phyloP scores from a whole-genome alignment of 1,284 basidiomycete species.

The Xerocomus alliaceus region DNA sequence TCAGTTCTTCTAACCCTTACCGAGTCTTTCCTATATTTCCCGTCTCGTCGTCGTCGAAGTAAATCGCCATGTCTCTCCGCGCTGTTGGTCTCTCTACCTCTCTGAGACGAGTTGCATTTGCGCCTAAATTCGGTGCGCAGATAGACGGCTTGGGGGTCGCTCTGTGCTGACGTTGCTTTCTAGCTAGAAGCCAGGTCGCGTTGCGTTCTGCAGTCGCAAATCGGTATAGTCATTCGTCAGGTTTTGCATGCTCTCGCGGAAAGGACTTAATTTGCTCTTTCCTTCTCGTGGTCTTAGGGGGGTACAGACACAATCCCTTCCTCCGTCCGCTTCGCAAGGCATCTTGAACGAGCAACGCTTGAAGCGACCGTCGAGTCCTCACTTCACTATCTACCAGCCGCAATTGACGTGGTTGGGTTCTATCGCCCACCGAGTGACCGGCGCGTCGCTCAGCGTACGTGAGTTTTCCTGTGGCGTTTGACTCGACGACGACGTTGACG shows the following conservation, averaged over 20 bases:
- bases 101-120: conserved; percentile 57
- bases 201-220: conserved; percentile 51
- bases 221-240: conserved; percentile 49
- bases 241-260: background rate
- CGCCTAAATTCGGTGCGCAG: conserved; percentile 54
- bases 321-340: conserved; percentile 62
- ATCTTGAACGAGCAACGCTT: conserved; percentile 90
- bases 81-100: conserved; percentile 61
- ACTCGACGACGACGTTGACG: background rate
- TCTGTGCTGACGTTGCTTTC: background rate
- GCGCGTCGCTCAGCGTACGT: conserved; percentile 80
- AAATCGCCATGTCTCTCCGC: conserved; percentile 56
- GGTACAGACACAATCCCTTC: conserved; percentile 69
- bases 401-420: conserved; percentile 91
- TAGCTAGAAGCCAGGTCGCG: conserved; percentile 53
- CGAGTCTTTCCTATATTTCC: background rate
- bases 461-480: conserved; percentile 36
- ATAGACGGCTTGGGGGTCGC: background rate
- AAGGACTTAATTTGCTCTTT: background rate
- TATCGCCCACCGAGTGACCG: conserved; percentile 87
- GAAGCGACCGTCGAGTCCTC: conserved; percentile 86
- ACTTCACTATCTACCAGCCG: conserved; percentile 96
- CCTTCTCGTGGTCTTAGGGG: conserved; percentile 43
- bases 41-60: conserved; percentile 10
- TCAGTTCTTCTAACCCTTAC: too few species aligned